A percentile compares a stretch with the other conserved stretches of the same genome.
phyloP scores from a whole-genome alignment of 1,284 basidiomycete genomes.

The Sanghuangporus sanghuang region DNA sequence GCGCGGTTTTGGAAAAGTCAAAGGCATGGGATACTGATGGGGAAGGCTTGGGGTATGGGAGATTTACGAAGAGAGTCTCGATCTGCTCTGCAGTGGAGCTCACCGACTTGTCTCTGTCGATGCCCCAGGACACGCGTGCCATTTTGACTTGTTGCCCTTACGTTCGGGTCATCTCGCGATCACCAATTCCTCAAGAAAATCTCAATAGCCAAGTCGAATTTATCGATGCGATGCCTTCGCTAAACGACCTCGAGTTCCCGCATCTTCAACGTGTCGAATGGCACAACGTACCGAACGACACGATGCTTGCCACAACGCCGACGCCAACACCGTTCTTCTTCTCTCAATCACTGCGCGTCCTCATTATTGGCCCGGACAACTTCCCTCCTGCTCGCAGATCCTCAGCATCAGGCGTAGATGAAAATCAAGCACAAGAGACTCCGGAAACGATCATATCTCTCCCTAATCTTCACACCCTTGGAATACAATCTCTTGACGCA shows the following conservation, averaged over 20 bases:
- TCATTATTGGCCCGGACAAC: constrained; percentile 3
- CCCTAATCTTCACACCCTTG: constrained; percentile 13
- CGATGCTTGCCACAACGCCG: neutral
- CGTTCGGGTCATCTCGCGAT: neutral
- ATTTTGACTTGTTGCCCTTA: constrained; percentile 10
- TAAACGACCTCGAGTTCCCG: constrained; percentile 1
- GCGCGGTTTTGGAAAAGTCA: neutral
- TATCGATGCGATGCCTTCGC: neutral
- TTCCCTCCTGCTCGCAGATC: neutral
- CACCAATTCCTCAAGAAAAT: neutral
- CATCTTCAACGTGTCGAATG: constrained; percentile 4
- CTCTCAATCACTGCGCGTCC: constrained; percentile 4
- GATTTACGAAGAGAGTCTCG: neutral
- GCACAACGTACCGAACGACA: neutral
- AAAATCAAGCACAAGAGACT: neutral
- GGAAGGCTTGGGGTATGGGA: neutral
- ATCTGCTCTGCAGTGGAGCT: neutral
- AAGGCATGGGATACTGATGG: neutral
- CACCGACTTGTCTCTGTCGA: neutral
- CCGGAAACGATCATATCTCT: neutral
- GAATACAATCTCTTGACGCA: neutral
- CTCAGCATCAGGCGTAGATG: neutral
- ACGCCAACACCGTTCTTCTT: neutral
- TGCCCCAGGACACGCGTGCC: neutral
- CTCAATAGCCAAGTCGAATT: neutral